Percentiles rank a stretch among this genome's conserved stretches.
Evolutionary conservation across 106 monocot species (phyloP).

Genomic region (Dioscorea zingiberensis): DNA sequence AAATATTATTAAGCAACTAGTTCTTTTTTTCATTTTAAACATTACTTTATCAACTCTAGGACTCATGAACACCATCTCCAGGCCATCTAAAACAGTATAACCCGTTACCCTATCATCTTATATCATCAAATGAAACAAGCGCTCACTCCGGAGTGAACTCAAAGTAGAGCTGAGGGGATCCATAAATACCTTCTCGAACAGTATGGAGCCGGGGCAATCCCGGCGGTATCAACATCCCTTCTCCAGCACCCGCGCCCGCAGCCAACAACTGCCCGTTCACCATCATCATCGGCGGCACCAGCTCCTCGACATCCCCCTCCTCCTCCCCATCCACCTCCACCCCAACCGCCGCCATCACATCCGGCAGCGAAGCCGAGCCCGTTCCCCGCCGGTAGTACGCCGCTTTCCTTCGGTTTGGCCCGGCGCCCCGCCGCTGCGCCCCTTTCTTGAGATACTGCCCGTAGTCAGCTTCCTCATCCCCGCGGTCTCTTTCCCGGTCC

Average conservation of each 20-base stretch:
- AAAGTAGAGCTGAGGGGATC: background rate
- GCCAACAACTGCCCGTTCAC: slow-evolving; percentile 14
- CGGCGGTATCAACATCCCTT: slow-evolving; percentile 25
- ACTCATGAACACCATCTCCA: too few relatives aligned
- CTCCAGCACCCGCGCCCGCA: slow-evolving; percentile 12
- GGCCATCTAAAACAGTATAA: too few relatives aligned
- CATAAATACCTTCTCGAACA: slow-evolving; percentile 40
- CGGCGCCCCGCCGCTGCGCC: background rate
- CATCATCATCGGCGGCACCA: background rate
- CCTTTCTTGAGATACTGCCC: background rate
- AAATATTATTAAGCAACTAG: too few relatives aligned
- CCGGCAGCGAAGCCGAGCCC: slow-evolving; percentile 40
- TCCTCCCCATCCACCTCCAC: slow-evolving; percentile 16
- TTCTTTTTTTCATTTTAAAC: too few relatives aligned
- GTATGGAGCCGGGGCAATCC: slow-evolving; percentile 54
- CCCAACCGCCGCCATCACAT: slow-evolving; percentile 23
- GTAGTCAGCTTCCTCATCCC: background rate
- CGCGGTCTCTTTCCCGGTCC: background rate
- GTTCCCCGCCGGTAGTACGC: slow-evolving; percentile 26
- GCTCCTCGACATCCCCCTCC: slow-evolving; percentile 8
- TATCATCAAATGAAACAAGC: background rate
- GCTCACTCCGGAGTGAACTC: slow-evolving; percentile 3
- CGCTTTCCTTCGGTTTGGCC: slow-evolving; percentile 13
- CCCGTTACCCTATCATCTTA: too few relatives aligned
- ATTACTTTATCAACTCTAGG: too few relatives aligned